These are phyloP conservation scores for Jamesozyma rosinii DNA, from an alignment of 805 yeast genomes.

Conservation along the genomic window DNA sequence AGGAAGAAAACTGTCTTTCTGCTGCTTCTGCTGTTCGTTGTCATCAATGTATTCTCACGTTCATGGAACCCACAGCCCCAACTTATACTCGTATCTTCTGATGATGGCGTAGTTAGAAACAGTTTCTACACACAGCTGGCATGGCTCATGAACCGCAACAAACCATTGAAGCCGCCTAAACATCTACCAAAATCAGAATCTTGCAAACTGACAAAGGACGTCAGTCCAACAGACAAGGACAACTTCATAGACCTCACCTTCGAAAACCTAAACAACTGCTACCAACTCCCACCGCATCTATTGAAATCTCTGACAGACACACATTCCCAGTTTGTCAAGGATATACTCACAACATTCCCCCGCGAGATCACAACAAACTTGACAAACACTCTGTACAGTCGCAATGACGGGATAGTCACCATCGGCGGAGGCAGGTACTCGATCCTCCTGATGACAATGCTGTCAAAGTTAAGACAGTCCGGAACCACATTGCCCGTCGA, in stretches of 20 bases:
- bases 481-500: conserved; percentile 73
- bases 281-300: conserved; percentile 8
- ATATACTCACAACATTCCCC: neutral
- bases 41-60: no score
- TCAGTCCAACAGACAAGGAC: conserved; percentile 12
- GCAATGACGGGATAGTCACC: conserved; percentile 49
- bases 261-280: conserved; percentile 17
- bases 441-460: conserved; percentile 50
- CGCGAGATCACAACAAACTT: neutral
- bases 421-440: conserved; percentile 69
- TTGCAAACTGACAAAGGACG: conserved; percentile 16
- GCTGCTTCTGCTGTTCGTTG: no score
- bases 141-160: neutral
- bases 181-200: neutral
- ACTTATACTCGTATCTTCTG: no score
- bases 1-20: no score
- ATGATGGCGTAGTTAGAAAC: neutral
- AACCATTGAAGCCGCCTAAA: conserved; percentile 3
- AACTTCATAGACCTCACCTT: conserved; percentile 15
- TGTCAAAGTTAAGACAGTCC: conserved; percentile 46
- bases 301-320: neutral
- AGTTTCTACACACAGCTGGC: neutral
- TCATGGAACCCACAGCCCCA: no score
- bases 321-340: neutral
- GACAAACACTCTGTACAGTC: neutral